Percentiles rank a stretch among this genome's conserved stretches.
phyloP scores from a whole-genome alignment of 495 filamentous ascomycete species.

The Bathelium albidoporum region DNA sequence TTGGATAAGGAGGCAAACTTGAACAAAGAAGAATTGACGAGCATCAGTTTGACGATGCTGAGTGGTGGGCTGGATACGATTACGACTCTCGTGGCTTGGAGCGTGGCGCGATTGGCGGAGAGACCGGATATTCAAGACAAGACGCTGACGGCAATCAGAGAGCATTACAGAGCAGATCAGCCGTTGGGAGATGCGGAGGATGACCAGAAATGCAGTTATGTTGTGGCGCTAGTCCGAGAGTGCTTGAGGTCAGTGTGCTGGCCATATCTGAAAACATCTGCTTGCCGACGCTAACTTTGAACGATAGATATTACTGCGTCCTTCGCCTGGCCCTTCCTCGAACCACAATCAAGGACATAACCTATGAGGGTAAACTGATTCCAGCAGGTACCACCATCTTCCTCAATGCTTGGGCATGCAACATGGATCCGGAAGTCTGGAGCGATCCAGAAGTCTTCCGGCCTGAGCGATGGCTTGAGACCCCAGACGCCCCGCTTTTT shows the following conservation, averaged over 20 bases:
- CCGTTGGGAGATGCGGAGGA: slow-evolving; percentile 48
- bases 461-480: slow-evolving; percentile 53
- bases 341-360: slow-evolving; percentile 49
- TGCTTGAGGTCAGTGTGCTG: slow-evolving; percentile 38
- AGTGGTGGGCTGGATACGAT: slow-evolving; percentile 55
- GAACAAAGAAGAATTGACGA: slow-evolving; percentile 47
- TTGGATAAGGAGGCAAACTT: slow-evolving; percentile 50
- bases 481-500: slow-evolving; percentile 51
- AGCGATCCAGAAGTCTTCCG: slow-evolving; percentile 47
- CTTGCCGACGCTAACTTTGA: background rate
- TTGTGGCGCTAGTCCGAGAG: slow-evolving; percentile 49
- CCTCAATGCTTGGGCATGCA: slow-evolving; percentile 57
- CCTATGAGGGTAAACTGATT: slow-evolving; percentile 45
- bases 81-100: slow-evolving; percentile 53
- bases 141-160: slow-evolving; percentile 43
- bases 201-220: slow-evolving; percentile 52
- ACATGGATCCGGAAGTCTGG: slow-evolving; percentile 52
- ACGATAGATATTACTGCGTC: slow-evolving; percentile 44
- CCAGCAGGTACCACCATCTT: slow-evolving; percentile 52
- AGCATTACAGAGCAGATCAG: slow-evolving; percentile 42
- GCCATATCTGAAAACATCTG: background rate
- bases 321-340: slow-evolving; percentile 52
- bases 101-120: slow-evolving; percentile 46
- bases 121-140: slow-evolving; percentile 51
- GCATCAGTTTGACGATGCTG: slow-evolving; percentile 54